Evolutionary conservation across 2,329 filamentous ascomycete species (phyloP).

Genomic region (Xylariales sp.): DNA sequence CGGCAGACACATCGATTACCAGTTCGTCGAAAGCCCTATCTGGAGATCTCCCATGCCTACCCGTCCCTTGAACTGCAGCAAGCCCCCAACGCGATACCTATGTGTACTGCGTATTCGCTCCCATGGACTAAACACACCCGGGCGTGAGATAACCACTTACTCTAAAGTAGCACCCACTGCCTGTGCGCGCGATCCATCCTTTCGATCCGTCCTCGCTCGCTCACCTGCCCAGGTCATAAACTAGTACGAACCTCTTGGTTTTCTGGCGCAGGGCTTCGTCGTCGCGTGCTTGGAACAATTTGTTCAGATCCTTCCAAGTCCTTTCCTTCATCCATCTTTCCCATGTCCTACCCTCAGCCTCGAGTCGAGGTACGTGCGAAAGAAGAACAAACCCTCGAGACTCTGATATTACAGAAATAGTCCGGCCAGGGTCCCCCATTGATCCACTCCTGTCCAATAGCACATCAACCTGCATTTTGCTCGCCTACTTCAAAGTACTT

Average conservation of each 20-base stretch:
- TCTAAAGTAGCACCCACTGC: constrained; percentile 2
- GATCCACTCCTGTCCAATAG: constrained; percentile 7
- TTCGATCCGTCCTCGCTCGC: no score
- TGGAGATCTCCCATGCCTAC: constrained; percentile 2
- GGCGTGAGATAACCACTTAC: not conserved
- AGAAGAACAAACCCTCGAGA: constrained; percentile 8
- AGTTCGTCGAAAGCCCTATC: constrained; percentile 4
- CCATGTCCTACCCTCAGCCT: constrained; percentile 8
- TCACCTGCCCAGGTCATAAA: no score
- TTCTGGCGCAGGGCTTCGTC: not conserved
- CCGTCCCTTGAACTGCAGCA: constrained; percentile 1
- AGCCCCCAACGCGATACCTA: not conserved
- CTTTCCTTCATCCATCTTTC: constrained; percentile 2
- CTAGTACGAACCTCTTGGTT: no score
- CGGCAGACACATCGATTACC: constrained; percentile 1
- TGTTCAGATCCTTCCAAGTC: not conserved
- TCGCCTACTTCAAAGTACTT: not conserved
- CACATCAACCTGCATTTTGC: constrained; percentile 2
- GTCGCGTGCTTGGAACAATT: not conserved
- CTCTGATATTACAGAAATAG: constrained; percentile 6
- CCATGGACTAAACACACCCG: constrained; percentile 2
- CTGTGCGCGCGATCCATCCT: constrained; percentile 6
- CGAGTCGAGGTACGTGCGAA: constrained; percentile 8
- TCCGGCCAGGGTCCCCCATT: constrained; percentile 1
- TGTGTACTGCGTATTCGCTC: no score